phyloP scores from a whole-genome alignment of 2,329 filamentous ascomycete species.

The Sarocladium brachiariae region DNA sequence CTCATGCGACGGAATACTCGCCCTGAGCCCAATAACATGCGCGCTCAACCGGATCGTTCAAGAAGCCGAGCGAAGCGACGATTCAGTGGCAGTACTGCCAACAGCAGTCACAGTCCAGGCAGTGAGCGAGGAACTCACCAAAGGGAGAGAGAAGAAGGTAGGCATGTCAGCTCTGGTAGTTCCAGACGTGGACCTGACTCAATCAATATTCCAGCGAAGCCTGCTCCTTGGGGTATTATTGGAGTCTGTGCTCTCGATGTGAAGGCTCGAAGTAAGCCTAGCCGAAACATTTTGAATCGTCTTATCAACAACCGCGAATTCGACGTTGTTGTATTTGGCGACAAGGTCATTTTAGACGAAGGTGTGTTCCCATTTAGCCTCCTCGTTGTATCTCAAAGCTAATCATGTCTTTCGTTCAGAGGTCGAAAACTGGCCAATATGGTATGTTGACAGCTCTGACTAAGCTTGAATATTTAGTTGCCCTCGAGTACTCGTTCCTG shows the following conservation, averaged over 20 bases:
- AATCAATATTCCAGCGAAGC: constrained; percentile 35
- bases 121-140: constrained; percentile 55
- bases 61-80: constrained; percentile 66
- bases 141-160: constrained; percentile 51
- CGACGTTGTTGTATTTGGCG: constrained; percentile 94
- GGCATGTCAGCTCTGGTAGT: constrained; percentile 16
- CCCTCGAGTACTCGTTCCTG: constrained; percentile 1
- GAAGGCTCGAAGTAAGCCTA: constrained; percentile 95
- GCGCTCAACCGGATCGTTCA: constrained; percentile 48
- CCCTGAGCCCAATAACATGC: constrained; percentile 29
- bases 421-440: constrained; percentile 92
- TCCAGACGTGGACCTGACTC: constrained; percentile 20
- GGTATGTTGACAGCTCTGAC: constrained; percentile 50
- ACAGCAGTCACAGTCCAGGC: constrained; percentile 73
- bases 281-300: constrained; percentile 89
- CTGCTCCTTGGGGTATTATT: constrained; percentile 61
- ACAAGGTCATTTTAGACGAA: constrained; percentile 98
- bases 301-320: constrained; percentile 88
- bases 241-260: constrained; percentile 93
- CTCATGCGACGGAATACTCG: constrained; percentile 37
- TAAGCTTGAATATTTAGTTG: too few relatives aligned
- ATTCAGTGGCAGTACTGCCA: constrained; percentile 74
- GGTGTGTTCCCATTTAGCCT: constrained; percentile 35
- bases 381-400: not conserved
- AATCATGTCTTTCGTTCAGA: constrained; percentile 35